These are phyloP conservation scores for Chaetomiaceae sp. DNA, from an alignment of 2,329 filamentous ascomycete genomes.

Conservation along the genomic window DNA sequence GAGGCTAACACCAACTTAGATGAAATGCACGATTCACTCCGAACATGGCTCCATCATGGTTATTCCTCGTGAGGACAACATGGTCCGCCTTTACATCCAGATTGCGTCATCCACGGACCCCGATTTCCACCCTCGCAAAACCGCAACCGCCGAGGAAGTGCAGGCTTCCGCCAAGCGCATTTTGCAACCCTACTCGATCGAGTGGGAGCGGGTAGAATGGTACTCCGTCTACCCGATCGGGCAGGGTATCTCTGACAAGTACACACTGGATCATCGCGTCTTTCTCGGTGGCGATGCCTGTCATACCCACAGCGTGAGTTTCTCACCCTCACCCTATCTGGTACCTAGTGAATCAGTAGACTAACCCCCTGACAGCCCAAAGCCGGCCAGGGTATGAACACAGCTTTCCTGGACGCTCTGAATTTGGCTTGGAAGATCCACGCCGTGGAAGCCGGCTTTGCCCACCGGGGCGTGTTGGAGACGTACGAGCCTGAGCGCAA, in stretches of 20 bases:
- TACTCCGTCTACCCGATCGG: conserved; percentile 73
- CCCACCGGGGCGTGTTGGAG: conserved; percentile 64
- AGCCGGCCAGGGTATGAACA: conserved; percentile 76
- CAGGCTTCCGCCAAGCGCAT: conserved; percentile 60
- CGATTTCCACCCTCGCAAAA: conserved; percentile 56
- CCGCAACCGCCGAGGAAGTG: conserved; percentile 57
- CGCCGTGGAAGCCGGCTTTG: conserved; percentile 77
- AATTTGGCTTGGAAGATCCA: conserved; percentile 97
- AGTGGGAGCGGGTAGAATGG: conserved; percentile 65
- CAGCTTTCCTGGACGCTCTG: conserved; percentile 71
- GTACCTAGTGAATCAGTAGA: background rate
- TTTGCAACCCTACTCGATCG: conserved; percentile 59
- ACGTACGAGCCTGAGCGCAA: conserved; percentile 87
- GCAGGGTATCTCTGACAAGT: conserved; percentile 63
- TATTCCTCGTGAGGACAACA: conserved; percentile 64
- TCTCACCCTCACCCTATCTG: background rate
- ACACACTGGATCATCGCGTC: conserved; percentile 61
- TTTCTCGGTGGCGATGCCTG: conserved; percentile 75
- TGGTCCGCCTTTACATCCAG: conserved; percentile 66
- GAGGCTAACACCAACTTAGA: conserved; percentile 46
- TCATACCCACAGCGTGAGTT: conserved; percentile 65
- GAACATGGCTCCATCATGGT: conserved; percentile 71
- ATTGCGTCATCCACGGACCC: conserved; percentile 55
- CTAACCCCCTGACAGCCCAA: conserved; percentile 57
- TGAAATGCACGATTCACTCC: conserved; percentile 72